Base-by-base conservation (phyloP, 1,139 yeast genomes). In the Suhomyces yuchorum region DNA sequence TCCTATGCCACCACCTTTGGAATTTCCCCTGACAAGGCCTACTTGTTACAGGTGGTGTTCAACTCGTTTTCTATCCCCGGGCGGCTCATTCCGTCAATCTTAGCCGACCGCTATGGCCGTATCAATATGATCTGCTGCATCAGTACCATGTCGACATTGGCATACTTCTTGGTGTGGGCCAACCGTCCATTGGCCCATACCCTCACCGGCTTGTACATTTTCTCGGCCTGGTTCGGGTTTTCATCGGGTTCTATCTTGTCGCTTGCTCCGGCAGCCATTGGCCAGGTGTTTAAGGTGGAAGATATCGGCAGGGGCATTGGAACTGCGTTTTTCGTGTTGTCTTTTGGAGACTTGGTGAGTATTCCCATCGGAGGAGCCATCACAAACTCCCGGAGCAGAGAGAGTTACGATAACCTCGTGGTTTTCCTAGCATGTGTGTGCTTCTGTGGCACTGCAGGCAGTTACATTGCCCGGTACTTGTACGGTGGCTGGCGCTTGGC, bases 321-420 rank as follows among this genome's bases (percentile, higher is more conserved):
- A 19, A 70, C 71, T 4, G 73, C 67, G 6, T 70, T 65, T 51
- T 67, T 63, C 50, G 65, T 63, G 28, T 61, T 68, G 44, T 63
- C 72, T 49, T 57, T 64, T 50, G 70, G 71, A 17, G 68, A 70
- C 49, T 61, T 70, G 40, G 51, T 67, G 23, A 73, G 73, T 0
- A 63, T 70, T 14, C 73, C 73, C 1, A 60, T 70, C 47, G 73
- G 71, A 6, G 73, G 75, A 1, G 73, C 73, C 17, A 67, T 70
- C 20, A 63, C 65, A 3, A 61, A 57, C 14, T 36, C 53, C 22
- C 57, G 58, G 5, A 49, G 60, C 4, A 36, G 49, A n/a, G 51
- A 52, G 17, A 54, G 61, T 20, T 68, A 53, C 46, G 68, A 68
- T 42, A 51, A 67, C 47, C 54, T 68, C 56, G 71, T 67, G 8